phyloP scores from a whole-genome alignment of 2,329 filamentous ascomycete species.

The Trichocomaceae sp. region DNA sequence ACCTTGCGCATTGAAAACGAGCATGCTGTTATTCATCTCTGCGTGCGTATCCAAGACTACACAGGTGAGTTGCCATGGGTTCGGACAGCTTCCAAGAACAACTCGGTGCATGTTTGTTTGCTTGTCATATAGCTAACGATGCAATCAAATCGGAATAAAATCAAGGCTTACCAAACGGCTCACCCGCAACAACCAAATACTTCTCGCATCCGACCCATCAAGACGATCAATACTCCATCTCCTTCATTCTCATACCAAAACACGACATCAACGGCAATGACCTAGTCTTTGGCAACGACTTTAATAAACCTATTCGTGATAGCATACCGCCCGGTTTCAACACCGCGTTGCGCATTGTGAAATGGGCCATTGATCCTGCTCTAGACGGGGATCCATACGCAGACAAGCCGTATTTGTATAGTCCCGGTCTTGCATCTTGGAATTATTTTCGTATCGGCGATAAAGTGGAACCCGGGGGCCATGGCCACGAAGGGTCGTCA shows the following conservation, averaged over 20 bases:
- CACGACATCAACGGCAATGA: constrained; percentile 59
- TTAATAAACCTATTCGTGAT: constrained; percentile 83
- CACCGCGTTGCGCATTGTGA: constrained; percentile 76
- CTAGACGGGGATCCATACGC: constrained; percentile 85
- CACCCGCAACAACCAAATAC: constrained; percentile 66
- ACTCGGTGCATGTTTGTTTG: too few species aligned
- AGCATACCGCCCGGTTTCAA: constrained; percentile 79
- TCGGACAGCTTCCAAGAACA: background rate
- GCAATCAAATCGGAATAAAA: background rate
- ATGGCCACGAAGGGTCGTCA: constrained; percentile 24
- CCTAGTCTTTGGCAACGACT: constrained; percentile 91
- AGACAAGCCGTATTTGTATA: constrained; percentile 79
- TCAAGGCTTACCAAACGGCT: constrained; percentile 64
- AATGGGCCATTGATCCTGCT: constrained; percentile 85
- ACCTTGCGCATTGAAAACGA: constrained; percentile 58
- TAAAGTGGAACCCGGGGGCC: constrained; percentile 21
- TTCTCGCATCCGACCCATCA: constrained; percentile 65
- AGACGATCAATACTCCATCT: constrained; percentile 77
- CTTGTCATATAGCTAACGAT: background rate
- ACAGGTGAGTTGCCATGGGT: constrained; percentile 26
- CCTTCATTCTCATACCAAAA: constrained; percentile 71
- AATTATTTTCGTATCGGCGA: constrained; percentile 66
- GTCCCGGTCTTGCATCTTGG: constrained; percentile 71
- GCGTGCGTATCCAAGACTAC: constrained; percentile 65
- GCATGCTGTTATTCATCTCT: constrained; percentile 60